Evolutionary conservation across 179 eudicot species (phyloP), one percentile per base, ranked within the genome.

Genomic region (Actinidia arguta): DNA sequence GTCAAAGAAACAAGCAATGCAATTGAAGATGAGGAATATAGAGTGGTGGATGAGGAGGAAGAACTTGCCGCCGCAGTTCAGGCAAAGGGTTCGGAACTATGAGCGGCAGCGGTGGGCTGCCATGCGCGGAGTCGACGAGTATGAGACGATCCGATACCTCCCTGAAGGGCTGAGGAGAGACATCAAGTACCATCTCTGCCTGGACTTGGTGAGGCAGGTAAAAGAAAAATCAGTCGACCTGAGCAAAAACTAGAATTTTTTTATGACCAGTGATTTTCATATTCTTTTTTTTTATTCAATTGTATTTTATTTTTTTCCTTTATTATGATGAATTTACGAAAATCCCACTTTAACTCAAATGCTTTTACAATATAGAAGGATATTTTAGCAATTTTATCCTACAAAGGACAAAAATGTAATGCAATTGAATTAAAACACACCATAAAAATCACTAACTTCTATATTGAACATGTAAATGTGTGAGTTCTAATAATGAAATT

Each of bases 101-200:
- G 98, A 97, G 80, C 88, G 99, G 86, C 99, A 97, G 75, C 85
- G 94, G 0, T 97, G 99, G 99, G 99, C 99, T 0, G 99, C 99
- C 1, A 97, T 92, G 98, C 93, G 99, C 2, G 99, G 99, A 1
- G 99, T 97, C 4, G 98, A 97, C 77, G 98, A 95, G 82, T 95
- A 93, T 83, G 98, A 97, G 87, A 97, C 95, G 98, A 91, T 94
- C 20, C 86, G 91, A 1, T 93, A 97, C 73, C 95, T 97, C 50
- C 99, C 99, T 5, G 99, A 97, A 83, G 98, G 99, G 27, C 98
- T 97, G 4, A 85, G 99, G 56, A 88, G 99, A 83, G 99, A 97
- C 78, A 97, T 97, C 80, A 97, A 97, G 87, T 95, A 97, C 76
- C 97, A 97, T 81, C 91, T 97, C 8, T 97, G 98, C 77, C 86